A percentile compares a stretch with the other conserved stretches of the same genome.
Conservation (phyloP, 2,329 filamentous ascomycete species). For the Achaetomium macrosporum region DNA sequence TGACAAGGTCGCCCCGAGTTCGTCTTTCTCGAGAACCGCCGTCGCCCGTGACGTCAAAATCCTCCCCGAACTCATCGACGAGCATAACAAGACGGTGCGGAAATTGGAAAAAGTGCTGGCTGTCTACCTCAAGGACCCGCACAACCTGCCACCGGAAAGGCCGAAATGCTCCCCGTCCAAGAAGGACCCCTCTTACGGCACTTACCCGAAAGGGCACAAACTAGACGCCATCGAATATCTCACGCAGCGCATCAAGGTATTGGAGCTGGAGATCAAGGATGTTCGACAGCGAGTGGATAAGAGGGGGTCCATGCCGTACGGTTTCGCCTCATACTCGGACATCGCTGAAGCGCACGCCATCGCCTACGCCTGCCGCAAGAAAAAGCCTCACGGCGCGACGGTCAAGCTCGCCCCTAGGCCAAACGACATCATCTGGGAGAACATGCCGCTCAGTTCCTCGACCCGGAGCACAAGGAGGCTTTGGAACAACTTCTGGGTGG, state of each 20-base stretch:
- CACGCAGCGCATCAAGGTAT: constrained; percentile 72
- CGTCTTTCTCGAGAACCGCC: constrained; percentile 70
- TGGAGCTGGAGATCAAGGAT: constrained; percentile 80
- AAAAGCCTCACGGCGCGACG: constrained; percentile 71
- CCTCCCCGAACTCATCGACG: constrained; percentile 74
- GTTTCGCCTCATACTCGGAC: constrained; percentile 88
- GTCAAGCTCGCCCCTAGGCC: constrained; percentile 77
- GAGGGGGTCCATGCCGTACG: constrained; percentile 82
- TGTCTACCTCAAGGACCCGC: constrained; percentile 84
- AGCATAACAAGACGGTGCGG: constrained; percentile 76
- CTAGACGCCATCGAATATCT: constrained; percentile 94
- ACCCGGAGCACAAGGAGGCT: constrained; percentile 67
- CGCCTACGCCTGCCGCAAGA: constrained; percentile 73
- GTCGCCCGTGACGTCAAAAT: constrained; percentile 91
- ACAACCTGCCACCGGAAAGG: constrained; percentile 67
- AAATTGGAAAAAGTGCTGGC: constrained; percentile 78
- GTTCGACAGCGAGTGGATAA: constrained; percentile 77
- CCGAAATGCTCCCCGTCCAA: constrained; percentile 77
- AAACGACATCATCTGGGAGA: constrained; percentile 94
- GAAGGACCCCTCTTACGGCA: constrained; percentile 62
- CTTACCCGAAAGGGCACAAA: constrained; percentile 63
- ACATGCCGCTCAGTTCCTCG: constrained; percentile 66
- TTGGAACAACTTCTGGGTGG: constrained; percentile 79
- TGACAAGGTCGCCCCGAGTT: constrained; percentile 71
- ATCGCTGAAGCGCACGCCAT: constrained; percentile 85